Percentiles rank a stretch among this genome's conserved stretches.
Evolutionary conservation across 202 grass and related monocot species (phyloP).

Genomic region (Panicum virgatum): DNA sequence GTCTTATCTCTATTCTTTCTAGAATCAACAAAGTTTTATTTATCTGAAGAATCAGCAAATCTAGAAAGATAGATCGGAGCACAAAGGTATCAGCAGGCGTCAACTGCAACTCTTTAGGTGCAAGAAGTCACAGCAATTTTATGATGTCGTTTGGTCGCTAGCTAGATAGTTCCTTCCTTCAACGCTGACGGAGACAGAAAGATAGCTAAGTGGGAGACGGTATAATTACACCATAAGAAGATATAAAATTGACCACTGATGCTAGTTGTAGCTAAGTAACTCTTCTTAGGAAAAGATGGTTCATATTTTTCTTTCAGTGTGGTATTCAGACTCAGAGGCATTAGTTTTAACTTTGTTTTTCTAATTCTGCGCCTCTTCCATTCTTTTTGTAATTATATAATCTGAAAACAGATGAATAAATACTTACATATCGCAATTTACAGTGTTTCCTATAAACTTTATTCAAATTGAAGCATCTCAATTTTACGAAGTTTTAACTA

Average conservation of each 20-base stretch:
- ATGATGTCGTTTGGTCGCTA: not conserved
- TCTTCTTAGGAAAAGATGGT: not conserved
- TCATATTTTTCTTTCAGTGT: no score
- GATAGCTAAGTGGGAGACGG: not conserved
- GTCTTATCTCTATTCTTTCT: not conserved
- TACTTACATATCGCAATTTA: not conserved
- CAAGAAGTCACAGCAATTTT: not conserved
- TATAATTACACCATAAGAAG: no score
- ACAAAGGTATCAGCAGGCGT: not conserved
- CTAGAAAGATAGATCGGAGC: not conserved
- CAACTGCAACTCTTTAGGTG: constrained; percentile 6
- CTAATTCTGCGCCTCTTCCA: not conserved
- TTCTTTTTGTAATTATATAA: not conserved
- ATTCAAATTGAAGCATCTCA: not conserved
- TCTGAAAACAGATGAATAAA: not conserved
- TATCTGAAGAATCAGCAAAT: not conserved
- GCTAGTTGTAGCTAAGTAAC: not conserved
- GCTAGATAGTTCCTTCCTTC: not conserved
- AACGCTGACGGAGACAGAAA: not conserved
- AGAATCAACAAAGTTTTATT: not conserved
- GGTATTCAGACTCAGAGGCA: not conserved
- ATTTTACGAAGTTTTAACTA: not conserved
- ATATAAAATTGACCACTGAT: not conserved
- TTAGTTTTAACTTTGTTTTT: not conserved
- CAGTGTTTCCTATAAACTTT: not conserved